phyloP scores from a whole-genome alignment of 345 rosid species.

The Pistacia vera region DNA sequence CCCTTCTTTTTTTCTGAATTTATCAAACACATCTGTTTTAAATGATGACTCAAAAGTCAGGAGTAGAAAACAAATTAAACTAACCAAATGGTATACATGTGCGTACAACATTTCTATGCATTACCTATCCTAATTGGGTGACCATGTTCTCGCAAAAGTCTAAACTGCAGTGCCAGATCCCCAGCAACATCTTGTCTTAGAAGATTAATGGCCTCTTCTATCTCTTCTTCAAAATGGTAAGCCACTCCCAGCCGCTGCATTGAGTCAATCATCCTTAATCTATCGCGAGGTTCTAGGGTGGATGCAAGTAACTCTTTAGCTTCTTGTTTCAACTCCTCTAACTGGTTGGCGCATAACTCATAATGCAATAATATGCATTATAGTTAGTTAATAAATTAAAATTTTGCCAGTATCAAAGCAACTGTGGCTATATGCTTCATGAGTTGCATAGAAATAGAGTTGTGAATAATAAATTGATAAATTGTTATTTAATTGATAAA shows the following conservation, averaged over 20 bases:
- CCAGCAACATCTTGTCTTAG: neutral
- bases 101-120: neutral
- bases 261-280: constrained; percentile 9
- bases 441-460: too few relatives aligned
- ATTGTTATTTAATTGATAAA: too few relatives aligned
- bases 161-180: constrained; percentile 25
- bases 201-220: neutral
- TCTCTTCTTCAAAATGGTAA: constrained; percentile 10
- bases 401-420: too few relatives aligned
- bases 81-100: too few relatives aligned
- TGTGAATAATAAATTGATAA: too few relatives aligned
- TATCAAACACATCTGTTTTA: constrained; percentile 13
- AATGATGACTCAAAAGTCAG: neutral
- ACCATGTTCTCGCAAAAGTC: constrained; percentile 11
- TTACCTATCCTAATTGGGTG: constrained; percentile 7
- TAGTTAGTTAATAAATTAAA: neutral
- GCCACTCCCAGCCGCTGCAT: constrained; percentile 21
- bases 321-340: constrained; percentile 13
- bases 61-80: neutral
- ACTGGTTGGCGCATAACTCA: neutral
- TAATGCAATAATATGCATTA: neutral
- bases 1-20: constrained; percentile 9
- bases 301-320: constrained; percentile 8
- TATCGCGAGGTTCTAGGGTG: neutral
- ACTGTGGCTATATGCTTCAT: too few relatives aligned